Evolutionary conservation across 345 rosid genomes (phyloP), one percentile per base, ranked within the genome.

Genomic region (Lepidium africanum): DNA sequence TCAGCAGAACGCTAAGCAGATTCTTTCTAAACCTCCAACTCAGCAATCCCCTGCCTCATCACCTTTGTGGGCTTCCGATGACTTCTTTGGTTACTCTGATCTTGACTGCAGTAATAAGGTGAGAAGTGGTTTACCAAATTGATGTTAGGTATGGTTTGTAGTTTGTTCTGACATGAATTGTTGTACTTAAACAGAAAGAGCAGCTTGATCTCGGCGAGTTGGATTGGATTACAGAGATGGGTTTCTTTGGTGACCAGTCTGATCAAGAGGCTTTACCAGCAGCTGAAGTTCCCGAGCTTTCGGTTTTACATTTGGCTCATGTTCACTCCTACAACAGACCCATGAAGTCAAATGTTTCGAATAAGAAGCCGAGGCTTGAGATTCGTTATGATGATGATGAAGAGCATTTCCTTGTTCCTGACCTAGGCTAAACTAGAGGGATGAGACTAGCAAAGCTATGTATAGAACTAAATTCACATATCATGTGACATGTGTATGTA

Each of bases 221-320:
- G 19, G 94, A 90, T 35, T 93, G 97, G 98, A 78, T 87, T 6
- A 47, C 74, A 40, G 96, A 93, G 62, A 80, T 84, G 81, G 79
- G 90, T 61, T 71, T 88, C 30, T 79, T 88, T 19, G 72, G 80
- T 11, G 92, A 90, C 27, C 87, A 88, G 38, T 63, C 82, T 57
- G 73, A 90, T 25, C 76, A 82, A 51, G 94, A 85, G 55, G 76
- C 85, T 49, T 47, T 81, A 59, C 63, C 87, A 38, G 94, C 87
- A 23, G 97, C 97, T 21, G 87, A 93, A 81, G 98, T 93, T 46
- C 98, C 98, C n/a, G 90, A 93, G 57, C 84, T 93, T 63, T 83
- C 89, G 1, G 71, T 80, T 16, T 51, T 83, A 2, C 82, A 80
- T 70, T 17, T 77, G 38, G 55, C 55, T 76, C 76, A 76, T 72